Evolutionary conservation across 208 protist genomes (phyloP), one percentile per base, ranked within the genome.

Genomic region (Acanthamoeba healyi): DNA sequence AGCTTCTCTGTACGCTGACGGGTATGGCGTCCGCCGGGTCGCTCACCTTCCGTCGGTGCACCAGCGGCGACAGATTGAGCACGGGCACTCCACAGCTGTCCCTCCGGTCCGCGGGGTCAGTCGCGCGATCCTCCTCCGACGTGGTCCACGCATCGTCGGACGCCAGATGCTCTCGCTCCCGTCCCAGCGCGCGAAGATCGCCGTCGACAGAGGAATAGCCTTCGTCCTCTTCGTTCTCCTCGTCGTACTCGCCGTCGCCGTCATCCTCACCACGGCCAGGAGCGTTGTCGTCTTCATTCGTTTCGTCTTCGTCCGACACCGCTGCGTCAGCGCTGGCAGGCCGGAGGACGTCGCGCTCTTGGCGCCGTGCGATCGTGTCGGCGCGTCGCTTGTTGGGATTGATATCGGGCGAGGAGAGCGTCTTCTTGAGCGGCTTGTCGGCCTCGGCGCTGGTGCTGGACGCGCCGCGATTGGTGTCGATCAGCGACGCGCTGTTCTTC

Each of bases 51-150:
- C n/a, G n/a, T n/a, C n/a, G n/a, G n/a, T n/a, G n/a, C n/a, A n/a
- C n/a, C 65, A 74, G 65, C 10, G 65, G 65, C 65, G 65, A 74
- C 5, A 74, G 65, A 29, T 74, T 74, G 65, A 74, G 65, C n/a
- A 29, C 4, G 15, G 65, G 65, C 65, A 74, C 65, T 7, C 65
- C 10, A 9, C 65, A 3, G 29, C 38, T n/a, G 36, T 36, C 67
- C 34, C 67, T 17, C 67, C 10, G 24, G 1, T 46, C 24, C 67
- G 6, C 46, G n/a, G n/a, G n/a, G 36, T 79, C 24, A 10, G n/a
- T 26, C 15, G 1, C 9, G 24, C 34, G 67, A 6, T 79, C 24
- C 38, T 79, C 24, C 36, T 79, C 67, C 34, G 63, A 72, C 1
- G 63, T 72, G 63, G 63, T 72, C 63, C 63, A 72, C 34, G 34